Conservation (phyloP, 192 early-diverging fungal genomes). For the Backusella sp. region DNA sequence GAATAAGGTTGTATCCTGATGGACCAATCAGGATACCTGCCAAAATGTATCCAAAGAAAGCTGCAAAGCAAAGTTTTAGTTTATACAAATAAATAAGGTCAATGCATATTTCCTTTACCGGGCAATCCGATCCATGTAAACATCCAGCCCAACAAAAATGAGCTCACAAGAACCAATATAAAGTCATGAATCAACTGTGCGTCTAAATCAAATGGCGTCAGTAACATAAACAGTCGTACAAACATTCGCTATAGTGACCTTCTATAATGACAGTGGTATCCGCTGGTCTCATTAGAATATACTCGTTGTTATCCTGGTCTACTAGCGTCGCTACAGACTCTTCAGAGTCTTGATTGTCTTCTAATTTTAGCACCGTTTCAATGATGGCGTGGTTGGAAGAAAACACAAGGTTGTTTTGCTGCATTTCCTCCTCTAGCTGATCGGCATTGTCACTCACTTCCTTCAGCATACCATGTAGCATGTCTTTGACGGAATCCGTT, state of each 20-base stretch:
- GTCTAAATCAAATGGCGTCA: slow-evolving; percentile 26
- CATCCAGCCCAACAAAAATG: slow-evolving; percentile 41
- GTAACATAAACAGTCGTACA: not conserved
- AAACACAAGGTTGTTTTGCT: slow-evolving; percentile 30
- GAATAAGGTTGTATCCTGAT: slow-evolving; percentile 45
- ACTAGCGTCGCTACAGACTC: slow-evolving; percentile 39
- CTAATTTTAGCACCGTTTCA: slow-evolving; percentile 45
- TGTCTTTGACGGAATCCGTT: slow-evolving; percentile 21
- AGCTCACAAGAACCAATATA: slow-evolving; percentile 40
- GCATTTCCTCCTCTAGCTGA: slow-evolving; percentile 41
- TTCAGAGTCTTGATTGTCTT: slow-evolving; percentile 21
- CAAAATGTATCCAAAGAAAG: slow-evolving; percentile 60
- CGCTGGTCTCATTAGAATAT: slow-evolving; percentile 44
- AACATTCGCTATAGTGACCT: slow-evolving; percentile 18
- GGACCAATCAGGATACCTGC: slow-evolving; percentile 52
- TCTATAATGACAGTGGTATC: slow-evolving; percentile 49
- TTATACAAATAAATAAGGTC: not conserved
- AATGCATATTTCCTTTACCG: slow-evolving; percentile 20
- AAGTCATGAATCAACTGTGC: slow-evolving; percentile 42
- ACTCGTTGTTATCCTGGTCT: slow-evolving; percentile 56
- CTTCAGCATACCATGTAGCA: slow-evolving; percentile 37
- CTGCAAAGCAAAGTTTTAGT: slow-evolving; percentile 26
- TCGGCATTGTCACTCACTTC: slow-evolving; percentile 44
- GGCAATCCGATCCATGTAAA: slow-evolving; percentile 38
- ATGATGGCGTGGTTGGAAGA: slow-evolving; percentile 21